A percentile compares a stretch with the other conserved stretches of the same genome.
Conservation (phyloP, 1,284 basidiomycete species). For the Marasmius tenuissimus region DNA sequence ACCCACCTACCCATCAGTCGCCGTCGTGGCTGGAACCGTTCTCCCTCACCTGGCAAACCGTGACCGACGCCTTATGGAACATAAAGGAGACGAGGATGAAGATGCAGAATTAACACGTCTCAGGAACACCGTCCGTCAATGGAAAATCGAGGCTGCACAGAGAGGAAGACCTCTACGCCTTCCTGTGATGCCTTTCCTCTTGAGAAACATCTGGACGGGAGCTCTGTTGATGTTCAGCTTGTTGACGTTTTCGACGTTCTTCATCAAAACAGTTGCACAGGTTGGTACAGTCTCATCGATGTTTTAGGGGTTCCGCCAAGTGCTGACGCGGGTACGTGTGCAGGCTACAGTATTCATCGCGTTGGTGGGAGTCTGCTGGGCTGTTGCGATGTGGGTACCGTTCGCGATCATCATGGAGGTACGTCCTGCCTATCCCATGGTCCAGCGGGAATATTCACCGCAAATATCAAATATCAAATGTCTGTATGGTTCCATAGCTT, state of each 20-base stretch:
- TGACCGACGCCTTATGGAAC: slow-evolving; percentile 73
- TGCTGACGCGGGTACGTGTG: slow-evolving; percentile 2
- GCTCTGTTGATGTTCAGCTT: slow-evolving; percentile 78
- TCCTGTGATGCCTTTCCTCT: slow-evolving; percentile 84
- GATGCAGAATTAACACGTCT: slow-evolving; percentile 72
- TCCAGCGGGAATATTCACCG: neutral
- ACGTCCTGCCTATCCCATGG: slow-evolving; percentile 14
- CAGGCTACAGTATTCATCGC: slow-evolving; percentile 82
- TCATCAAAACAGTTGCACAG: slow-evolving; percentile 74
- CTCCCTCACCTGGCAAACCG: slow-evolving; percentile 83
- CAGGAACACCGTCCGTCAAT: slow-evolving; percentile 69
- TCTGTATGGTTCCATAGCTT: slow-evolving; percentile 47
- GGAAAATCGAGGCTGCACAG: slow-evolving; percentile 79
- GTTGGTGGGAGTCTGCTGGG: slow-evolving; percentile 90
- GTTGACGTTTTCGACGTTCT: slow-evolving; percentile 82
- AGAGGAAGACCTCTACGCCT: slow-evolving; percentile 72
- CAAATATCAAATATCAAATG: slow-evolving; percentile 3
- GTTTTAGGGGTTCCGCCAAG: neutral
- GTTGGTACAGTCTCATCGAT: slow-evolving; percentile 31
- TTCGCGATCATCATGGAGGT: slow-evolving; percentile 94
- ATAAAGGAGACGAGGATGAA: slow-evolving; percentile 69
- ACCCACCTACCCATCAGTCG: slow-evolving; percentile 53
- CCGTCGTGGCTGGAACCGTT: slow-evolving; percentile 79
- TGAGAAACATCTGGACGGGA: slow-evolving; percentile 90
- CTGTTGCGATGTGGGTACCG: slow-evolving; percentile 91